Conservation (phyloP, 768 basidiomycete genomes). For the Candolleomyces eurysporus region DNA sequence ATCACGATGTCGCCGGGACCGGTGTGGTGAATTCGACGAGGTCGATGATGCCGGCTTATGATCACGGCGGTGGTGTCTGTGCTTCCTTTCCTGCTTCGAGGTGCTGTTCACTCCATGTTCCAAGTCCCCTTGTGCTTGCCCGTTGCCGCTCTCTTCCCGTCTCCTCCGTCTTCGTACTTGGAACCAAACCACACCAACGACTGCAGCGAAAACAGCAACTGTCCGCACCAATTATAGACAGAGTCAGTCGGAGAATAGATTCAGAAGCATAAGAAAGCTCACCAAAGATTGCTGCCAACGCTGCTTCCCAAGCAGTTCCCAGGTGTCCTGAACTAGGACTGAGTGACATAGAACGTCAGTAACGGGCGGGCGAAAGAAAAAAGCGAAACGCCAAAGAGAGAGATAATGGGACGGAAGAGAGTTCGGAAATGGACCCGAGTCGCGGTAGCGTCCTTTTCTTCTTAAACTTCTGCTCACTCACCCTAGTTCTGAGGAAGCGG, state of each 20-base stretch:
- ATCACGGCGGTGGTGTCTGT: not conserved
- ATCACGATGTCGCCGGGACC: too few species aligned
- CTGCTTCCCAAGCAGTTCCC: slow-evolving; percentile 36
- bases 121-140: not conserved
- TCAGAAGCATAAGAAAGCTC: slow-evolving; percentile 11
- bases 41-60: too few species aligned
- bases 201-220: slow-evolving; percentile 18
- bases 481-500: not conserved
- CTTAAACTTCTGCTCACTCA: not conserved
- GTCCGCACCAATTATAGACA: not conserved
- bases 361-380: not conserved
- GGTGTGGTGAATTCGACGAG: not conserved
- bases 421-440: too few species aligned
- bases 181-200: slow-evolving; percentile 18
- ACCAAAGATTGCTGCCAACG: slow-evolving; percentile 33
- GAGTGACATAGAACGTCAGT: not conserved
- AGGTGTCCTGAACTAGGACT: slow-evolving; percentile 32
- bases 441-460: too few species aligned
- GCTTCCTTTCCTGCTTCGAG: not conserved
- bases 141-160: not conserved
- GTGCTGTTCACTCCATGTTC: not conserved
- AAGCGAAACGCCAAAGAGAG: not conserved
- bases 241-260: not conserved
- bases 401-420: not conserved
- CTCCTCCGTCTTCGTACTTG: slow-evolving; percentile 13